These are phyloP conservation scores for Lachancea dasiensis DNA, from an alignment of 805 yeast genomes.

Conservation along the genomic window DNA sequence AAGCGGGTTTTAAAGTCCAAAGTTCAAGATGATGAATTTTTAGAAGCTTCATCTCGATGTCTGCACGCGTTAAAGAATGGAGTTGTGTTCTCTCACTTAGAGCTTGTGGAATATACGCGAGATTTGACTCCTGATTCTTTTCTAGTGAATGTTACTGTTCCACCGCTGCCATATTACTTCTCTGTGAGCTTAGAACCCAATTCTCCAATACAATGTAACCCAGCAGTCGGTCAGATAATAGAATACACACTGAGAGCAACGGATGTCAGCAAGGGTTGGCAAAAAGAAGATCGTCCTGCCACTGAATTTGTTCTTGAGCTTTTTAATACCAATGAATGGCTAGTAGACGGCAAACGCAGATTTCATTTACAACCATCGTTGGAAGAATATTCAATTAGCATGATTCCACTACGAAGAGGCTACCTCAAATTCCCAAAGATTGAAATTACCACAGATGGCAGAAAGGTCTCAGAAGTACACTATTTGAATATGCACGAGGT, in stretches of 20 bases:
- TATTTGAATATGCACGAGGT: conserved; percentile 64
- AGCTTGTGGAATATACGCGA: conserved; percentile 21
- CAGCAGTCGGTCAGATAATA: conserved; percentile 19
- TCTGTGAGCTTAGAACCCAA: conserved; percentile 15
- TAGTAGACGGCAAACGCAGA: conserved; percentile 64
- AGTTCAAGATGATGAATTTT: conserved; percentile 14
- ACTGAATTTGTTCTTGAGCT: conserved; percentile 41
- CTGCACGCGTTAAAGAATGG: conserved; percentile 17
- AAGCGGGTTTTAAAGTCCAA: conserved; percentile 3
- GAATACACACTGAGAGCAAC: conserved; percentile 15
- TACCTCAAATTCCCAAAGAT: conserved; percentile 62
- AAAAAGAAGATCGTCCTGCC: not conserved
- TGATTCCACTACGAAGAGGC: conserved; percentile 77
- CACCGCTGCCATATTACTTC: conserved; percentile 22
- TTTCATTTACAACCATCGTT: conserved; percentile 41
- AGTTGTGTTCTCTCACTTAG: conserved; percentile 17
- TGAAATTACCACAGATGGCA: conserved; percentile 36
- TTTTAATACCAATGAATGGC: conserved; percentile 63
- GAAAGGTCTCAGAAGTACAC: conserved; percentile 44
- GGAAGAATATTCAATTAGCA: conserved; percentile 35
- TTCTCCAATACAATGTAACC: not conserved
- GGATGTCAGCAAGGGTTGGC: conserved; percentile 22
- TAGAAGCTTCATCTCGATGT: conserved; percentile 16
- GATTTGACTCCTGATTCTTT: conserved; percentile 18
- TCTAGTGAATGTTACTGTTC: conserved; percentile 26